phyloP scores from a whole-genome alignment of 1,139 yeast species.

The Sporopachydermia cereana region DNA sequence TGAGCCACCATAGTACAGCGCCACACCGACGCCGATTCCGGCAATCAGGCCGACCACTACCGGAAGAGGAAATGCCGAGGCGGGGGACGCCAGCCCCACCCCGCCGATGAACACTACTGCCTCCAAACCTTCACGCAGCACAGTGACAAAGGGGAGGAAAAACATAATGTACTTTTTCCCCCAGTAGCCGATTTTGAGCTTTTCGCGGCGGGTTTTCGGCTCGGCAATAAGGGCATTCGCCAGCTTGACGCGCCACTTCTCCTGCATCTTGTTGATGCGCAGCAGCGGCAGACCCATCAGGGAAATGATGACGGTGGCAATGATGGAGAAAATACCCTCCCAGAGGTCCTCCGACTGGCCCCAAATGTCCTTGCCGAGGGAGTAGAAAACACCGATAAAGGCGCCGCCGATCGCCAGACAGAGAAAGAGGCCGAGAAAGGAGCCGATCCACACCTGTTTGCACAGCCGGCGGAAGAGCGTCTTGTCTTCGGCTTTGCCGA shows the following conservation, averaged over 20 bases:
- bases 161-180: slow-evolving; percentile 60
- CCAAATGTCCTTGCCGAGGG: slow-evolving; percentile 77
- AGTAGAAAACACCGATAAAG: slow-evolving; percentile 75
- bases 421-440: slow-evolving; percentile 54
- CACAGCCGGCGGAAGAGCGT: slow-evolving; percentile 46
- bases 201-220: slow-evolving; percentile 1
- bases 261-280: slow-evolving; percentile 81
- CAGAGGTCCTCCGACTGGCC: slow-evolving; percentile 77
- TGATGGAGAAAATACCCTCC: slow-evolving; percentile 80
- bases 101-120: slow-evolving; percentile 86
- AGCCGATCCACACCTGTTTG: slow-evolving; percentile 74
- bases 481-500: slow-evolving; percentile 44
- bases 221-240: slow-evolving; percentile 51
- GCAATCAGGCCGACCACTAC: slow-evolving; percentile 59
- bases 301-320: slow-evolving; percentile 77
- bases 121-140: slow-evolving; percentile 80
- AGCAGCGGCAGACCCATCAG: slow-evolving; percentile 89
- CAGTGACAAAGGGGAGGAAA: slow-evolving; percentile 66
- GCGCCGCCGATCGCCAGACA: slow-evolving; percentile 76
- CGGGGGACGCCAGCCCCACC: slow-evolving; percentile 66
- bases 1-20: slow-evolving; percentile 70
- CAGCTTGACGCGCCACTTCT: slow-evolving; percentile 84
- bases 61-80: slow-evolving; percentile 73
- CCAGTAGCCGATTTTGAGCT: slow-evolving; percentile 25
- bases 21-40: slow-evolving; percentile 55